Conservation (phyloP, 331 rosid genomes). For the Acacia pycnantha region DNA sequence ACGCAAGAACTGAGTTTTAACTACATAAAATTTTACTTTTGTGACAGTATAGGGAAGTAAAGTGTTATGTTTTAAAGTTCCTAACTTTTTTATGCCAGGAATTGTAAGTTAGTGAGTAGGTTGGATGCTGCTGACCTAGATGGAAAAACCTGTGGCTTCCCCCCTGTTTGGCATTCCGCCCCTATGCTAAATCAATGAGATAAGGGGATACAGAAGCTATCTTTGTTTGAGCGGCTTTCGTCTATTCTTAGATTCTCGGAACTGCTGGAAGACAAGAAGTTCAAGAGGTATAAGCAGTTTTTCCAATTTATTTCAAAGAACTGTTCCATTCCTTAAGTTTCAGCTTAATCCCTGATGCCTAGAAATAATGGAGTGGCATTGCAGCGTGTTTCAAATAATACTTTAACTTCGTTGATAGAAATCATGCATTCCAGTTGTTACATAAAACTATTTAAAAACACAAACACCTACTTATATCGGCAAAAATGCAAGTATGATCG, state of each 20-base stretch:
- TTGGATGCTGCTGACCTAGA: too few species aligned
- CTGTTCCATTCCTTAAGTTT: neutral
- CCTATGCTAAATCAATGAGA: too few species aligned
- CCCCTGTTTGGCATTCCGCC: too few species aligned
- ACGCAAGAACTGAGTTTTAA: neutral
- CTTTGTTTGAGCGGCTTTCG: too few species aligned
- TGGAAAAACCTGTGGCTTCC: too few species aligned
- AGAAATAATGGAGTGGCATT: neutral
- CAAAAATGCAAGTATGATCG: neutral
- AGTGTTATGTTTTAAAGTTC: neutral
- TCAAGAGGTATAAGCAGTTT: neutral
- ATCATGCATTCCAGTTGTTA: neutral
- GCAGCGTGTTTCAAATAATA: neutral
- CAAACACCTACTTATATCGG: neutral
- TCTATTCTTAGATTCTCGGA: too few species aligned
- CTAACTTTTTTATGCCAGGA: neutral
- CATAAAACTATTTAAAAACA: neutral
- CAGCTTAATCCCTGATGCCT: neutral
- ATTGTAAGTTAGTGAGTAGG: neutral
- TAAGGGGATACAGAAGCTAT: too few species aligned
- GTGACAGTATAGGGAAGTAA: neutral
- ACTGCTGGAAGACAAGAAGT: neutral
- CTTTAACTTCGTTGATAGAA: neutral
- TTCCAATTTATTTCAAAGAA: neutral
- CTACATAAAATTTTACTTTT: neutral